These are phyloP conservation scores for Persicaria maculosa DNA, from an alignment of 148 eudicot species.

Conservation along the genomic window DNA sequence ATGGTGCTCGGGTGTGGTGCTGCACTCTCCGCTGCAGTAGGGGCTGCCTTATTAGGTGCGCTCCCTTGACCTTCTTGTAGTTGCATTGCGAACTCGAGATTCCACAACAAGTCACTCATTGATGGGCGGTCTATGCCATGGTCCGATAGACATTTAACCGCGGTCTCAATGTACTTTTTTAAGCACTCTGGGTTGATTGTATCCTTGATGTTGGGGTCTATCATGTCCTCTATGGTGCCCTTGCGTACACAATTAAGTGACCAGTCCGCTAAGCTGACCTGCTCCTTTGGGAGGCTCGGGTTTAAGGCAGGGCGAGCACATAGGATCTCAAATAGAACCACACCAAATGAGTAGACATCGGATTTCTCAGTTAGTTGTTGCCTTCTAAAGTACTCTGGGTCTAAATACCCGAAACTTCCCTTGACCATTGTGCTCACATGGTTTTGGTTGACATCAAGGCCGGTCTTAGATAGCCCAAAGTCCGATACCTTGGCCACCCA, in stretches of 20 bases:
- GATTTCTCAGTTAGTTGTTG: conserved; percentile 13
- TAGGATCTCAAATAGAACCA: conserved; percentile 8
- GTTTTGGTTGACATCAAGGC: conserved; percentile 30
- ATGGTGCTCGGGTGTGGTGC: background rate
- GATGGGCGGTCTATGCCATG: conserved; percentile 8
- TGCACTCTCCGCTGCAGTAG: background rate
- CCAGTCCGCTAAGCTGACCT: conserved; percentile 14
- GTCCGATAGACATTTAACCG: conserved; percentile 7
- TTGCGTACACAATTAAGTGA: background rate
- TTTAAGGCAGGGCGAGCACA: conserved; percentile 12
- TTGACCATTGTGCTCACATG: conserved; percentile 10
- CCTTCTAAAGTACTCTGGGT: conserved; percentile 11
- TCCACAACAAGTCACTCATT: conserved; percentile 11
- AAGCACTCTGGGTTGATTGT: conserved; percentile 5
- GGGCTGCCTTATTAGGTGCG: background rate
- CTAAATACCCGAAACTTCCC: conserved; percentile 14
- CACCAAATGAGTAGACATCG: conserved; percentile 10
- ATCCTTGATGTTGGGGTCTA: background rate
- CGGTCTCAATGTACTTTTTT: background rate
- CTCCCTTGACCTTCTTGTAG: background rate
- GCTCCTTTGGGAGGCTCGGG: conserved; percentile 13
- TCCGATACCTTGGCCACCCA: conserved; percentile 43
- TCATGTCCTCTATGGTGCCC: background rate
- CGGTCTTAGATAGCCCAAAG: conserved; percentile 49
- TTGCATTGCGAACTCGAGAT: conserved; percentile 1